A percentile compares a stretch with the other conserved stretches of the same genome.
Evolutionary conservation across 2,329 filamentous ascomycete species (phyloP).

Genomic region (Delphinella strobiligena): DNA sequence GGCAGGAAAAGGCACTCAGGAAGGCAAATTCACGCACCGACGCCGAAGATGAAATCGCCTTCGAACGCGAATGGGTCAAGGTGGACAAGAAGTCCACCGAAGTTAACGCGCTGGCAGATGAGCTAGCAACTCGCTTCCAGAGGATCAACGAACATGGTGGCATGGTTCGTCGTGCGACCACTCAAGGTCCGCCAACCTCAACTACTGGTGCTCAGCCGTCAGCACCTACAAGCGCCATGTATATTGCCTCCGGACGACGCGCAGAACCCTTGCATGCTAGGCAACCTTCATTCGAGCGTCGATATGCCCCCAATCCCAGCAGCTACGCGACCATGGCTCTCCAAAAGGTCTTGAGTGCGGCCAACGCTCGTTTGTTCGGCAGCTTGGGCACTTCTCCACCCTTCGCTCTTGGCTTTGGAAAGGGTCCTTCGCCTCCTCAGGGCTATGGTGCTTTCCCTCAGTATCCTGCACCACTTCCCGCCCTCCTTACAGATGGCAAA

Average conservation of each 20-base stretch:
- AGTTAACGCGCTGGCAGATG: constrained; percentile 93
- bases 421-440: constrained; percentile 59
- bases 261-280: constrained; percentile 54
- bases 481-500: constrained; percentile 49
- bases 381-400: constrained; percentile 53
- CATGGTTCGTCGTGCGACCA: constrained; percentile 64
- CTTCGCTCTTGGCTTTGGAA: constrained; percentile 24
- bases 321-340: constrained; percentile 81
- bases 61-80: constrained; percentile 89
- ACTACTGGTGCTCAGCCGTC: constrained; percentile 54
- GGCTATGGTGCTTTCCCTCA: constrained; percentile 72
- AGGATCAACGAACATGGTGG: constrained; percentile 28
- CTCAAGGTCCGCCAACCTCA: constrained; percentile 59
- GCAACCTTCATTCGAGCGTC: constrained; percentile 67
- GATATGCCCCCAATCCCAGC: constrained; percentile 61
- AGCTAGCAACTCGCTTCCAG: constrained; percentile 53
- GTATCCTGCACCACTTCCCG: constrained; percentile 65
- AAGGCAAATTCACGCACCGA: constrained; percentile 40
- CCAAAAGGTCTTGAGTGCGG: constrained; percentile 88
- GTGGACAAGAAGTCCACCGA: constrained; percentile 93
- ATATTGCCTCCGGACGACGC: constrained; percentile 57
- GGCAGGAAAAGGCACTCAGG: constrained; percentile 22
- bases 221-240: constrained; percentile 59
- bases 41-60: constrained; percentile 74
- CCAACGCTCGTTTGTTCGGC: constrained; percentile 64